These are phyloP conservation scores for Linderina pennispora DNA, from an alignment of 192 early-diverging fungal species.

Conservation along the genomic window DNA sequence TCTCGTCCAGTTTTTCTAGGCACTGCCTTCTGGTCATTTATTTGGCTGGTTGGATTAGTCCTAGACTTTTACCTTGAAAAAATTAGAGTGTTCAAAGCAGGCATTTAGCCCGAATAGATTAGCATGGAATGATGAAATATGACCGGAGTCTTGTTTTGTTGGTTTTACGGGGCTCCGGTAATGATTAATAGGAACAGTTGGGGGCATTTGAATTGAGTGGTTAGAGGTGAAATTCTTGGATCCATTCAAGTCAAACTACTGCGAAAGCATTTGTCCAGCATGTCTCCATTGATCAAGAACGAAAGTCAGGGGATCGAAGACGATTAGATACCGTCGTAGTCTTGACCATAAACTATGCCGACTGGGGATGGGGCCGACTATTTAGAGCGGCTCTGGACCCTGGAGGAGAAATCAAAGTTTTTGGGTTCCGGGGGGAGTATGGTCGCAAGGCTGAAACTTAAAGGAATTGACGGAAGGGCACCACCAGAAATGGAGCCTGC, in stretches of 20 bases:
- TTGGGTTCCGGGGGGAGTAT: slow-evolving; percentile 75
- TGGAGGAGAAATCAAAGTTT: slow-evolving; percentile 74
- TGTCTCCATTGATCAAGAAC: slow-evolving; percentile 69
- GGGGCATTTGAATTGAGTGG: slow-evolving; percentile 76
- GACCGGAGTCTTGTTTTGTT: slow-evolving; percentile 61
- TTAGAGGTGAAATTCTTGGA: slow-evolving; percentile 86
- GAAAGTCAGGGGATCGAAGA: slow-evolving; percentile 79
- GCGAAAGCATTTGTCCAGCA: slow-evolving; percentile 73
- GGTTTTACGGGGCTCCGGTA: slow-evolving; percentile 56
- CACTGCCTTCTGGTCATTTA: slow-evolving; percentile 18
- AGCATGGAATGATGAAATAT: slow-evolving; percentile 69
- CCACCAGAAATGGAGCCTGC: slow-evolving; percentile 46
- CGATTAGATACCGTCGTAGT: slow-evolving; percentile 80
- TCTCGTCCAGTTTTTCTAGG: too few relatives aligned
- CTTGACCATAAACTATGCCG: slow-evolving; percentile 80
- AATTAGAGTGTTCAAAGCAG: slow-evolving; percentile 65
- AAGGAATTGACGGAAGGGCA: slow-evolving; percentile 50
- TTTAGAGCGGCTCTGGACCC: slow-evolving; percentile 50
- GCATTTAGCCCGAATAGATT: slow-evolving; percentile 54
- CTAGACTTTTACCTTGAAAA: slow-evolving; percentile 57
- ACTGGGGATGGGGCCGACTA: slow-evolving; percentile 65
- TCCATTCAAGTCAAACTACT: slow-evolving; percentile 74
- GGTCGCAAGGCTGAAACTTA: slow-evolving; percentile 47
- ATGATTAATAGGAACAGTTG: slow-evolving; percentile 81
- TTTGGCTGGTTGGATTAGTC: slow-evolving; percentile 22